A percentile compares a stretch with the other conserved stretches of the same genome.
Evolutionary conservation across 2,329 filamentous ascomycete genomes (phyloP).

Genomic region (Pezicula rhizophila): DNA sequence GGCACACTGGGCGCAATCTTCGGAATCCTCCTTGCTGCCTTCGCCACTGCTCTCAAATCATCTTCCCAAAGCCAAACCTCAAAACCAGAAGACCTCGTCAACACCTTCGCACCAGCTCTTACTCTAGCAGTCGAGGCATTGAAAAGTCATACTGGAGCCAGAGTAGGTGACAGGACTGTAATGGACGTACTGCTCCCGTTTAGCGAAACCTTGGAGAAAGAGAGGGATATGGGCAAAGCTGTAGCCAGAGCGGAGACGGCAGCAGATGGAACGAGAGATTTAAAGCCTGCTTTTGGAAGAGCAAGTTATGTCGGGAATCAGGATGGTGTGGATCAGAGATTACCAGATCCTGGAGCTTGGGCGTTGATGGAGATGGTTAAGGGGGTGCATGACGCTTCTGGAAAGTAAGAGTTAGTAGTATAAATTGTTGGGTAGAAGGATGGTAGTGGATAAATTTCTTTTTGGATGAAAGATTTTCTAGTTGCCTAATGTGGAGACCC

Average conservation of each 20-base stretch:
- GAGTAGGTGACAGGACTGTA: constrained; percentile 2
- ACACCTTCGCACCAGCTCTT: background rate
- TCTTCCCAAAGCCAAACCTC: constrained; percentile 5
- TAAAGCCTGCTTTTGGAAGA: constrained; percentile 47
- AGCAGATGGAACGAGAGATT: constrained; percentile 43
- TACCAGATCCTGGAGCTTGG: constrained; percentile 49
- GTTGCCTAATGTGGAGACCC: too few relatives aligned
- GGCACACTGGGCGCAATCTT: constrained; percentile 2
- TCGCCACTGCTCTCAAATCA: constrained; percentile 9
- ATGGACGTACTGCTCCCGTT: constrained; percentile 14
- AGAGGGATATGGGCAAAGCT: constrained; percentile 38
- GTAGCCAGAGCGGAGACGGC: constrained; percentile 41
- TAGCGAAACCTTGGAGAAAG: constrained; percentile 24
- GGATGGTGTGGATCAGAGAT: constrained; percentile 38
- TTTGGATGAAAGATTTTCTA: background rate
- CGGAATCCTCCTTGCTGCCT: background rate
- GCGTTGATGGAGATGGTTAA: constrained; percentile 34
- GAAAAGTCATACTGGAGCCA: background rate
- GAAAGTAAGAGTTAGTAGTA: too few relatives aligned
- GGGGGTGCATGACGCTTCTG: constrained; percentile 14
- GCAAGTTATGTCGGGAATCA: constrained; percentile 45
- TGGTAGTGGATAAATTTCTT: background rate
- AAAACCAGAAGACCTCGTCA: background rate
- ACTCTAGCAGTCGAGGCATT: background rate
- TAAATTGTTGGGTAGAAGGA: background rate